Conservation (phyloP, 768 basidiomycete species). For the Leccinum boreale region DNA sequence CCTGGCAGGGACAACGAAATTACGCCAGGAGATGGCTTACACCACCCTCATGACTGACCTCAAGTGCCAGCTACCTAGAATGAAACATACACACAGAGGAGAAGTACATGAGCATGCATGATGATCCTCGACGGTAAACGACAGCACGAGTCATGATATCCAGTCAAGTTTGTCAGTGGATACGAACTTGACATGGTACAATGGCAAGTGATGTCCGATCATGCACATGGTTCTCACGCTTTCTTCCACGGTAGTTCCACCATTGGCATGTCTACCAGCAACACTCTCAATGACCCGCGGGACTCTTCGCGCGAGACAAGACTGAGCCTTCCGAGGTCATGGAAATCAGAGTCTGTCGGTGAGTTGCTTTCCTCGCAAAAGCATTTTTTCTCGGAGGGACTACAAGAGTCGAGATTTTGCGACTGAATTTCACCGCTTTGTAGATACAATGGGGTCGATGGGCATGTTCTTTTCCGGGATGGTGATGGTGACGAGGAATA, state of each 20-base stretch:
- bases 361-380: conserved; percentile 12
- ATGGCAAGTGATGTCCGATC: not conserved
- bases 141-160: no score
- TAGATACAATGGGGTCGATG: conserved; percentile 49
- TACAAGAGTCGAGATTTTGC: not conserved
- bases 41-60: no score
- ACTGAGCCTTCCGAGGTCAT: conserved; percentile 59
- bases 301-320: conserved; percentile 59
- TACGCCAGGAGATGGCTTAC: no score
- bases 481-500: conserved; percentile 53
- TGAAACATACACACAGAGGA: no score
- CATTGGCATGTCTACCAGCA: conserved; percentile 30
- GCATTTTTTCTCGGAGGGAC: not conserved
- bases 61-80: no score
- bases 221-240: not conserved
- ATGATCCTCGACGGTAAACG: no score
- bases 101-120: no score
- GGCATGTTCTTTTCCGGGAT: conserved; percentile 71
- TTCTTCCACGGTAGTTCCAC: not conserved
- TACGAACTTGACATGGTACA: no score
- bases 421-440: not conserved
- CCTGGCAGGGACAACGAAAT: no score
- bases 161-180: no score
- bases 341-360: conserved; percentile 57
- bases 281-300: conserved; percentile 53